A percentile compares a stretch with the other conserved stretches of the same genome.
Evolutionary conservation across 768 basidiomycete genomes (phyloP).

Genomic region (Psilocybe cyanescens): DNA sequence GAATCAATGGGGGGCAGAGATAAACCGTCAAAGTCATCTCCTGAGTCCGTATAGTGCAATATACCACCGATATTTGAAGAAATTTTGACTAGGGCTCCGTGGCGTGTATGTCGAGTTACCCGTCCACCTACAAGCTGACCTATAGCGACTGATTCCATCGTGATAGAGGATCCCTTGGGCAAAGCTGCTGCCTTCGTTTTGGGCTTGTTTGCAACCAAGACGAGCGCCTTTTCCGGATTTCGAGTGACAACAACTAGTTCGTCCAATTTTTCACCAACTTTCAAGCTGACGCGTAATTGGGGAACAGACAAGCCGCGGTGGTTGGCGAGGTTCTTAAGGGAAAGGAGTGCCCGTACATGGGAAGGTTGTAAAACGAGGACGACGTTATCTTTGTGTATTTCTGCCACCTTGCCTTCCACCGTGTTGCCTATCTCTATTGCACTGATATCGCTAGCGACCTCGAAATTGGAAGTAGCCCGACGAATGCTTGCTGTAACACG

Average conservation of each 20-base stretch:
- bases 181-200: constrained; percentile 54
- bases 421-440: constrained; percentile 77
- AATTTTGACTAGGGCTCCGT: constrained; percentile 81
- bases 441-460: constrained; percentile 63
- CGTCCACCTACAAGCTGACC: constrained; percentile 83
- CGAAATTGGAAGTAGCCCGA: constrained; percentile 63
- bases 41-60: constrained; percentile 79
- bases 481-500: constrained; percentile 87
- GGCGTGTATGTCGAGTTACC: constrained; percentile 72
- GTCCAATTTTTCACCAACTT: constrained; percentile 69
- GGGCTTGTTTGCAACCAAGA: constrained; percentile 80
- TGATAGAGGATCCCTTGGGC: constrained; percentile 51
- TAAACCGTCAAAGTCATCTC: constrained; percentile 76
- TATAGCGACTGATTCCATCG: constrained; percentile 65
- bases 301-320: constrained; percentile 67
- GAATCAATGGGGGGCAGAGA: constrained; percentile 64
- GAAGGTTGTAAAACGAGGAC: constrained; percentile 75
- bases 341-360: constrained; percentile 78
- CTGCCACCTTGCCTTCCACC: constrained; percentile 71
- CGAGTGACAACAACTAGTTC: constrained; percentile 90
- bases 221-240: constrained; percentile 82
- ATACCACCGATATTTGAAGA: constrained; percentile 71
- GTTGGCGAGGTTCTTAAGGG: constrained; percentile 86
- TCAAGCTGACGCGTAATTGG: constrained; percentile 65
- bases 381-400: constrained; percentile 86